Evolutionary conservation across 2,329 filamentous ascomycete genomes (phyloP), one percentile per base, ranked within the genome.

Genomic region (Lachnellula arida): DNA sequence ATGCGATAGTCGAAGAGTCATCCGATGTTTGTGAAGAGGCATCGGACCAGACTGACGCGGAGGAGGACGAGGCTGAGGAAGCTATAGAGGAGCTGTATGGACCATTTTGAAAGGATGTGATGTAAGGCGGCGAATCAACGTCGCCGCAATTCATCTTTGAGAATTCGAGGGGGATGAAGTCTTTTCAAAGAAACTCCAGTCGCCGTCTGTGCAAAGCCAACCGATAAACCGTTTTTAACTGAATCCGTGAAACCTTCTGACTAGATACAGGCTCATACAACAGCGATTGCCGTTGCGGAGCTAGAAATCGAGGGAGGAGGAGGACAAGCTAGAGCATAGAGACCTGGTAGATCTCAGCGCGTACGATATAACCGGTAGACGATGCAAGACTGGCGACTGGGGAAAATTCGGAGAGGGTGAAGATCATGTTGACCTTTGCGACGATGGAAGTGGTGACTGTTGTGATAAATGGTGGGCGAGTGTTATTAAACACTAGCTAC

Each of bases 31-130:
- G 86, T 19, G 83, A 85, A 54, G 84, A 86, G 50, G 78, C 81
- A 67, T 87, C 79, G 63, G 90, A 94, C 79, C 90, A 94, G 65
- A 91, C 79, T 35, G 89, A 94, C 54, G 85, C 82, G 56, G 86
- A 82, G 19, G 88, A 91, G 54, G 87, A 87, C 32, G 89, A 91
- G 56, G 87, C 84, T 64, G 88, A 89, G 55, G 87, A 87, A 68
- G 86, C 83, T 77, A 91, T 75, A 43, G 87, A 86, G 57, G 84
- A 81, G 70, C 81, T 82, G 73, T 90, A 92, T 62, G 85, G 81
- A 58, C 75, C 75, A 76, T 80, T 78, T 70, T 70, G 75, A 67
- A 75, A 72, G 64, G 73, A 70, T 61, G 72, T 71, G 72, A 75
- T 73, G 70, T 77, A 78, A 72, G 75, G 74, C 74, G 80, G 76